A percentile compares a stretch with the other conserved stretches of the same genome.
Evolutionary conservation across 352 stramenopile genomes (phyloP).

Genomic region (Stramenopiles sp.): DNA sequence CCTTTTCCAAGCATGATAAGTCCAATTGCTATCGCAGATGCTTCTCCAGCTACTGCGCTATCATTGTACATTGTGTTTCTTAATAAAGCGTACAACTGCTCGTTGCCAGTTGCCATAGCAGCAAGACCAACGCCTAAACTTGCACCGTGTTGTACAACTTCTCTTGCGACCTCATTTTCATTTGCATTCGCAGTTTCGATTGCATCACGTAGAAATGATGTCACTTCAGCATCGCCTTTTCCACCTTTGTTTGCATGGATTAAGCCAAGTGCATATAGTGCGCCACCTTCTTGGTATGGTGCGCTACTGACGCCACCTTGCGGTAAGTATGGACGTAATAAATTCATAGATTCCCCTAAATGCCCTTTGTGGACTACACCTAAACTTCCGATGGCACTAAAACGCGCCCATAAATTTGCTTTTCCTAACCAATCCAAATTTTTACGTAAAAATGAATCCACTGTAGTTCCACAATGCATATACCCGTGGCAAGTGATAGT

Average conservation of each 20-base stretch:
- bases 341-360: conserved; percentile 87
- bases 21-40: conserved; percentile 88
- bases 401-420: conserved; percentile 97
- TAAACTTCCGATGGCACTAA: conserved; percentile 89
- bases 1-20: conserved; percentile 83
- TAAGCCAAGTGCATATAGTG: conserved; percentile 89
- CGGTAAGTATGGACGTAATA: conserved; percentile 91
- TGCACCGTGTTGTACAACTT: conserved; percentile 91
- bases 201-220: not conserved
- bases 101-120: conserved; percentile 73
- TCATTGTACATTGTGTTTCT: conserved; percentile 93
- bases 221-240: conserved; percentile 22
- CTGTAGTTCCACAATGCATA: conserved; percentile 90
- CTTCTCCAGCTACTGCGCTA: conserved; percentile 88
- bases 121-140: conserved; percentile 89
- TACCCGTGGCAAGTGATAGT: conserved; percentile 87
- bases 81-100: conserved; percentile 83
- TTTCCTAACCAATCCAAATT: conserved; percentile 98
- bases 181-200: conserved; percentile 31
- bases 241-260: conserved; percentile 90
- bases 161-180: conserved; percentile 65
- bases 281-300: conserved; percentile 89
- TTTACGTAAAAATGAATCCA: conserved; percentile 88
- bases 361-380: conserved; percentile 94
- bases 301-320: conserved; percentile 37